Percentiles rank a stretch among this genome's conserved stretches.
These are phyloP conservation scores for Peronosclerospora sorghi DNA, from an alignment of 352 stramenopile genomes.

Conservation along the genomic window DNA sequence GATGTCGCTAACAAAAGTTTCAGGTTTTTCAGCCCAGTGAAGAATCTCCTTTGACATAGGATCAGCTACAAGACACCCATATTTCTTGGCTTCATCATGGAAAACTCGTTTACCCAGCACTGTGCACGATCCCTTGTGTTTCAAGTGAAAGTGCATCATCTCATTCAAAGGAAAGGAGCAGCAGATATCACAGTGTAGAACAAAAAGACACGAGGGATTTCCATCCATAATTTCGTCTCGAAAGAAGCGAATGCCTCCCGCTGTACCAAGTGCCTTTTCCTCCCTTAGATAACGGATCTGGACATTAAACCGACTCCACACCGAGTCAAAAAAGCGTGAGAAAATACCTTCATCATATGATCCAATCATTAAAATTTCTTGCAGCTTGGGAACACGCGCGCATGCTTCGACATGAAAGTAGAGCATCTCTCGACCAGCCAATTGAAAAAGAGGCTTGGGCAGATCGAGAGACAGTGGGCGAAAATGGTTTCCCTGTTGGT, in stretches of 20 bases:
- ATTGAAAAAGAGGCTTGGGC: constrained; percentile 80
- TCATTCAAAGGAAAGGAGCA: constrained; percentile 81
- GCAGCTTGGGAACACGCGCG: constrained; percentile 64
- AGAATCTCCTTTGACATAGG: constrained; percentile 70
- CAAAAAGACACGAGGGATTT: constrained; percentile 60
- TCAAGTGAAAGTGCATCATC: constrained; percentile 84
- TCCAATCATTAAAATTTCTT: constrained; percentile 84
- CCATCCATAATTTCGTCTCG: constrained; percentile 74
- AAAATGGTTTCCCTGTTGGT: constrained; percentile 83
- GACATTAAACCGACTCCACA: constrained; percentile 74
- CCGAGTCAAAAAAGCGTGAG: constrained; percentile 79
- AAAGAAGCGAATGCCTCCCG: constrained; percentile 76
- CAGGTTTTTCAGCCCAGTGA: constrained; percentile 83
- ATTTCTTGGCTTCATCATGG: constrained; percentile 83
- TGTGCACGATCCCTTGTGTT: constrained; percentile 55
- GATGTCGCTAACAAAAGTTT: constrained; percentile 86
- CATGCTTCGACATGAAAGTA: constrained; percentile 85
- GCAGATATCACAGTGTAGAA: constrained; percentile 83
- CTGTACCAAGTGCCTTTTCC: constrained; percentile 71
- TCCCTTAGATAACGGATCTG: constrained; percentile 79
- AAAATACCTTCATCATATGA: constrained; percentile 85
- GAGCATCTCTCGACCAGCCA: constrained; percentile 79
- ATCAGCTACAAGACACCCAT: constrained; percentile 78
- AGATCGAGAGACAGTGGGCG: constrained; percentile 77
- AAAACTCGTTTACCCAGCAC: constrained; percentile 83